Evolutionary conservation across 768 basidiomycete genomes (phyloP), one percentile per base, ranked within the genome.

Genomic region (Suillus americanus): DNA sequence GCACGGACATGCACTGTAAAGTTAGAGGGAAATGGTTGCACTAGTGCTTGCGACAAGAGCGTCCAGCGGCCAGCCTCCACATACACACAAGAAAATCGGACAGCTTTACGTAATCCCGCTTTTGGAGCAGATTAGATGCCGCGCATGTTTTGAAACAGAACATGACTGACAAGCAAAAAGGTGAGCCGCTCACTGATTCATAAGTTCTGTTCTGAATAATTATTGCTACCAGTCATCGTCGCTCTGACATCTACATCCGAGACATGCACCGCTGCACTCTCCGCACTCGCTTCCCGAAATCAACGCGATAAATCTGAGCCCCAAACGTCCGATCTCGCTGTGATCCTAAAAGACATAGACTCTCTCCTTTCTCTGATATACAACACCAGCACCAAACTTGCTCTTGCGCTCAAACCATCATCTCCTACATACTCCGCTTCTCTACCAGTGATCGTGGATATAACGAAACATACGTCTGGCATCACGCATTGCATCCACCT

Each of bases 401-500:
- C 90, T 5, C 81, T 92, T 40, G 79, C 83, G 1, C 79, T 90
- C 60, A 90, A 88, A 50, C 86, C 89, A 6, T 74, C 84, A 4
- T 77, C 80, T 0, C 86, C 86, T 1, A 77, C 86, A 5, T 82
- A 85, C 69, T 70, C 79, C 3, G 84, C 88, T 1, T 78, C 86
- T 14, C 68, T 84, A 14, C 66, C 79, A 9, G 80, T 88, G 28
- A 79, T 89, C 62, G 82, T 77, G 62, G 88, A 89, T 65, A 77
- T 88, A 48, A 75, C 82, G 4, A 76, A 79, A 33, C 81, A 85
- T 62, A 71, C 83, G 54, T 75, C 82, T 13, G 81, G 83, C 0
- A 75, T 89, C 53, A 76, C 81, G 0, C 85, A 86, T 67, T 88
- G 85, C 61, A 75, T 78, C 30, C 73, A 73, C 51, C 78, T 86